Evolutionary conservation across 257 asterid genomes (phyloP), one percentile per base, ranked within the genome.

Genomic region (Ophiorrhiza pumila): DNA sequence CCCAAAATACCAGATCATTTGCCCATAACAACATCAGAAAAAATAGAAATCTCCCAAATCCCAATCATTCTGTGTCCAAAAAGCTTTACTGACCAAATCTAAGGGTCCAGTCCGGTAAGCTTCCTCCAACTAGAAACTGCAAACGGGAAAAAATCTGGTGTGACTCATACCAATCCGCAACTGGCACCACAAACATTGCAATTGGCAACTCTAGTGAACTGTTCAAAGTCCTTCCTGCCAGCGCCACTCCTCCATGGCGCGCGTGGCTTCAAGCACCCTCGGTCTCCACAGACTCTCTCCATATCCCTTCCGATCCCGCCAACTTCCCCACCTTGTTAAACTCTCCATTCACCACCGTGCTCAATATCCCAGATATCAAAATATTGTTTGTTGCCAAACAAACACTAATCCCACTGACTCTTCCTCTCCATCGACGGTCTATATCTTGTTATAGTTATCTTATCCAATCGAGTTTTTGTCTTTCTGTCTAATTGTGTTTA

Each of bases 231-330:
- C 32, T 61, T 57, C 83, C n/a, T n/a, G n/a, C n/a, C n/a, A n/a
- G n/a, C n/a, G n/a, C n/a, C n/a, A n/a, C n/a, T n/a, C n/a, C 77
- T 75, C 89, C 83, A 91, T 90, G 97, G 89, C 93, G 66, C 75
- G 71, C 52, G 85, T 88, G 73, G 88, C 88, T 76, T 80, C 97
- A 45, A 85, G 78, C 71, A 70, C 93, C 76, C 73, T 86, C 76
- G 79, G 72, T 59, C 64, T 85, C 72, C 82, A 87, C 57, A 68
- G 73, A 69, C 66, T 83, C 73, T 78, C 72, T 67, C 77, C 84
- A 7, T 65, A 60, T 50, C 71, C 78, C 55, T 47, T 75, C 76
- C 79, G 60, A 37, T 68, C 75, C 39, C 81, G 68, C 62, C 83
- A 76, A 25, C 56, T 71, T 64, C 78, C 76, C 31, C 68, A 69